Base-by-base conservation (phyloP, 2,329 filamentous ascomycete genomes). In the Aureobasidium sp. region DNA sequence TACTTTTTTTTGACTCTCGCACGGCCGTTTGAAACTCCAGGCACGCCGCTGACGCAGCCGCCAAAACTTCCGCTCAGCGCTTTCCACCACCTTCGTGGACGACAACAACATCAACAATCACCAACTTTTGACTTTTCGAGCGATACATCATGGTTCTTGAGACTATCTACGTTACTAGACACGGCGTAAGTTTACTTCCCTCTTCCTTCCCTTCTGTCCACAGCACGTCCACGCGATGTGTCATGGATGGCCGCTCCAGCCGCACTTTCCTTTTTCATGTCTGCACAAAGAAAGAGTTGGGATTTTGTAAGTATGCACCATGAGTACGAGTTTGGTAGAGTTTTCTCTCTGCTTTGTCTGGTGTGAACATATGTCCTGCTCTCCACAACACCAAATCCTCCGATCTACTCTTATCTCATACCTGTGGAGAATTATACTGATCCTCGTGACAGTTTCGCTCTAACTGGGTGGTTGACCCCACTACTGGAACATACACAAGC, bases 381-480 rank as follows among this genome's bases (percentile, higher is more conserved):
- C 29, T 34, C 12, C 47, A 20, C 5, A 24, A 20, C 17, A 50
- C n/a, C 27, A 7, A 3, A 17, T 27, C 17, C 13, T 32, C 9
- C 27, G 3, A 15, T 48, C 46, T 48, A 1, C 9, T 34, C 32
- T 10, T 17, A 34, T 34, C 17, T 52, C 48, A 3, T 6, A 9
- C 8, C 41, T n/a, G 2, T 8, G 3, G 32, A 26, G 27, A 59
- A 39, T 41, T 24, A 67, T 52, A 37, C 55, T 36, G 34, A 57
- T 44, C 5, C 29, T 2, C 17, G 27, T 32, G 1, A 12, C 74
- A 95, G 92, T 96, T 96, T 76, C 91, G 94, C 65, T 87, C 89
- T 66, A 92, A 89, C 73, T 97, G 92, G 91, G 84, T 85, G 47
- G 90, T 97, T 64, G 87, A 97, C 75, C 85, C 86, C 50, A 78